Evolutionary conservation across 345 rosid genomes (phyloP).

Genomic region (Excoecaria agallocha): DNA sequence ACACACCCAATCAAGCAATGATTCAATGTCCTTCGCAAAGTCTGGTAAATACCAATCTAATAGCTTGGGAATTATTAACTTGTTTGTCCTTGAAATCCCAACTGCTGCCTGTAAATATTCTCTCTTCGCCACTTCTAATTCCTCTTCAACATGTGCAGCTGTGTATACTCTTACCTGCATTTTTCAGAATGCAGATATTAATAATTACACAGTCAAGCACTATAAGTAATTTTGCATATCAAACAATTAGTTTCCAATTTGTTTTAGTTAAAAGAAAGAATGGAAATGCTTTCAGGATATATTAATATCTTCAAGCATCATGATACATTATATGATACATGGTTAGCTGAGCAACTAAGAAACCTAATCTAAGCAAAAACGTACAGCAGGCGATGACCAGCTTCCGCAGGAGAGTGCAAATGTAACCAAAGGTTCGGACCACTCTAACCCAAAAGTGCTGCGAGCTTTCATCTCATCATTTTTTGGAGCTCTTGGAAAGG

Average conservation of each 20-base stretch:
- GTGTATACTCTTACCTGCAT: constrained; percentile 82
- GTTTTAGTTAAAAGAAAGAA: not conserved
- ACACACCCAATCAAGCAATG: constrained; percentile 83
- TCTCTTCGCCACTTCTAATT: constrained; percentile 71
- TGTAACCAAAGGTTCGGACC: constrained; percentile 87
- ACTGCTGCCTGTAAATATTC: constrained; percentile 82
- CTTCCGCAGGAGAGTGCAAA: constrained; percentile 92
- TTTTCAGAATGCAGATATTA: not conserved
- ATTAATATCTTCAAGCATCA: not conserved
- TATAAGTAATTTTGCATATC: not conserved
- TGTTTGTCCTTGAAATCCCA: constrained; percentile 64
- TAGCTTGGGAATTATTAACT: constrained; percentile 73
- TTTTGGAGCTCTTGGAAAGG: constrained; percentile 64
- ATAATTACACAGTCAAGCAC: not conserved
- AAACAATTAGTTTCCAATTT: not conserved
- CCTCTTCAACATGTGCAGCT: constrained; percentile 64
- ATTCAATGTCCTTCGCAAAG: constrained; percentile 78
- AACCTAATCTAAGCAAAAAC: constrained; percentile 22
- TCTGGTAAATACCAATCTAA: constrained; percentile 89
- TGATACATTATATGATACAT: not conserved
- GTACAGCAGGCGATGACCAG: constrained; percentile 92
- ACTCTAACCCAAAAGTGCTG: constrained; percentile 65
- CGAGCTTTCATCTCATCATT: constrained; percentile 68
- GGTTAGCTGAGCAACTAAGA: not conserved
- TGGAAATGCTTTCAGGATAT: not conserved